phyloP scores from a whole-genome alignment of 768 basidiomycete species.

The Boletellus ananiceps region DNA sequence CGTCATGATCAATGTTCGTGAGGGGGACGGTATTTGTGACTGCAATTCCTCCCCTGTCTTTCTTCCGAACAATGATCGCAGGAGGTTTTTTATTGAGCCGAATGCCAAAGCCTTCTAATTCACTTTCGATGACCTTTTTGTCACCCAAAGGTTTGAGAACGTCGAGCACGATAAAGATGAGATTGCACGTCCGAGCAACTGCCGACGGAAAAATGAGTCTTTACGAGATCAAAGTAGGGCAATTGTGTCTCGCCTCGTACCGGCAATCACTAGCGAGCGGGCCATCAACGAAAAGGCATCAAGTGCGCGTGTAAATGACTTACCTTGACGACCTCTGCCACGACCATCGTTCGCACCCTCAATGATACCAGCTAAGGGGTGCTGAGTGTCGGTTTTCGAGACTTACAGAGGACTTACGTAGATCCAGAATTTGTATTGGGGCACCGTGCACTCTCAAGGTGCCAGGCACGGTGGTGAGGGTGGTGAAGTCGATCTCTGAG shows the following conservation, averaged over 20 bases:
- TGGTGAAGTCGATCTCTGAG: slow-evolving; percentile 96
- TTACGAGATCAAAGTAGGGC: slow-evolving; percentile 6
- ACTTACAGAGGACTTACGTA: slow-evolving; percentile 52
- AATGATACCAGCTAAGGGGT: slow-evolving; percentile 80
- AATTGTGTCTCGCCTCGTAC: slow-evolving; percentile 37
- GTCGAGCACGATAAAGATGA: slow-evolving; percentile 97
- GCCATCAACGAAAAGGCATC: slow-evolving; percentile 15
- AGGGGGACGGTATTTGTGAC: slow-evolving; percentile 97
- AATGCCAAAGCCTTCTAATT: slow-evolving; percentile 98
- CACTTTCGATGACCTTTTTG: slow-evolving; percentile 84
- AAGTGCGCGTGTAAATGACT: slow-evolving; percentile 27
- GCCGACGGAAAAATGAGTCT: slow-evolving; percentile 8
- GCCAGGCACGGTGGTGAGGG: slow-evolving; percentile 92
- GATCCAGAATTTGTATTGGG: slow-evolving; percentile 90
- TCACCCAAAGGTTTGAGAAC: slow-evolving; percentile 98
- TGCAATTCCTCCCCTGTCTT: slow-evolving; percentile 87
- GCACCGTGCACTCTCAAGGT: slow-evolving; percentile 94
- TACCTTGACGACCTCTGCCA: slow-evolving; percentile 92
- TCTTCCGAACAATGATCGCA: slow-evolving; percentile 74
- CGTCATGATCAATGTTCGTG: slow-evolving; percentile 92
- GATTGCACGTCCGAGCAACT: slow-evolving; percentile 97
- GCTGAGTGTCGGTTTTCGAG: slow-evolving; percentile 10
- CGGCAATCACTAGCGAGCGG: slow-evolving; percentile 59
- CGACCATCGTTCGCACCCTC: slow-evolving; percentile 96
- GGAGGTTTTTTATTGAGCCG: slow-evolving; percentile 94